Evolutionary conservation across 257 asterid genomes (phyloP), one percentile per base, ranked within the genome.

Genomic region (Nicotiana otophora): DNA sequence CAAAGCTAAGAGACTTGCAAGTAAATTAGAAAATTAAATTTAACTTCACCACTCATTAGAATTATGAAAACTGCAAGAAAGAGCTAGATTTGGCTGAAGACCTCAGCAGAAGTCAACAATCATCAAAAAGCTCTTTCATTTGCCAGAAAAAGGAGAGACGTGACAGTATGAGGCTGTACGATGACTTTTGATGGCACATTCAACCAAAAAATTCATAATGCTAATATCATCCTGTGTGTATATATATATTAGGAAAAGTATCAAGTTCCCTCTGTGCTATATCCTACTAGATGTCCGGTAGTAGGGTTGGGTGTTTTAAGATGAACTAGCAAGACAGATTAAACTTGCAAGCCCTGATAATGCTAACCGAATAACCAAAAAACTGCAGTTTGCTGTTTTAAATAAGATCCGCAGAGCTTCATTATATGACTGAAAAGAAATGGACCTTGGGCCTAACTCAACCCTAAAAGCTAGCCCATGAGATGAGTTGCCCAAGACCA

Each of bases 1-100:
- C 77, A 84, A 69, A 55, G 19, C 16, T 12, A 19, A 57, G 77
- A 69, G 26, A 62, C 53, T 75, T 26, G 80, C 79, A 26, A 75
- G 80, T 51, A 63, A 12, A 60, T 19, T 53, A 28, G 57, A 53
- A 58, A 75, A 14, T 28, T 75, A 51, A 14, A 51, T 28, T 16
- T 30, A 75, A 75, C 46, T 28, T 26, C 80, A 75, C 16, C 63
- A 48, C 9, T 48, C 62, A 55, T 26, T 51, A 75, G 9, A 51
- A 51, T 75, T 75, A 75, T 26, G 42, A 20, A 75, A 75, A 75
- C 62, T 51, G 42, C 46, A 28, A 75, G 23, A 46, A 23, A 54
- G 63, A 26, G 63, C 31, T 75, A 39, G 80, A 75, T 75, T 7
- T 75, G 63, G 26, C 5, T 26, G 61, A 72, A 46, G 61, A 72